Evolutionary conservation across 495 filamentous ascomycete species (phyloP).

Genomic region (Trichocladium uniseriatum): DNA sequence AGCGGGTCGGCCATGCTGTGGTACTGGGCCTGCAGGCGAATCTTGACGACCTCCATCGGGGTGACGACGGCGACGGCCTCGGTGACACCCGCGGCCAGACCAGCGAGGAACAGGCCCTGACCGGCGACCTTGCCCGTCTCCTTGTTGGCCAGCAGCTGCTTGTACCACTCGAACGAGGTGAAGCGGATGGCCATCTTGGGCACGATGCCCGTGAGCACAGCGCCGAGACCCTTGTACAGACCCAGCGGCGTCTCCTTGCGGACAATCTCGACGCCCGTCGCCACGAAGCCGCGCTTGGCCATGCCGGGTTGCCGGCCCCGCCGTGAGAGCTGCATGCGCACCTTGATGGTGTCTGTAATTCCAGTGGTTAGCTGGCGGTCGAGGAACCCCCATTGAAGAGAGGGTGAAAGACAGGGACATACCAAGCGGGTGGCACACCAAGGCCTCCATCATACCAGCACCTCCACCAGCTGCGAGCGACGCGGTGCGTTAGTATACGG

Average conservation of each 20-base stretch:
- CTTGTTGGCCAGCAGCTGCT: slow-evolving; percentile 61
- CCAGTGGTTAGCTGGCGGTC: background rate
- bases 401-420: slow-evolving; percentile 22
- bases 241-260: slow-evolving; percentile 81
- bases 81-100: slow-evolving; percentile 85
- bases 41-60: slow-evolving; percentile 98
- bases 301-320: slow-evolving; percentile 71
- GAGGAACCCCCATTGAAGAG: background rate
- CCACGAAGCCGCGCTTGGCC: slow-evolving; percentile 75
- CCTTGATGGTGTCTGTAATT: slow-evolving; percentile 81
- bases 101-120: slow-evolving; percentile 77
- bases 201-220: slow-evolving; percentile 91
- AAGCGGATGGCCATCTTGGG: slow-evolving; percentile 99
- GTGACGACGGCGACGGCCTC: slow-evolving; percentile 95
- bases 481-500: slow-evolving; percentile 11
- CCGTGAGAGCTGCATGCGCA: slow-evolving; percentile 96
- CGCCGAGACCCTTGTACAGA: slow-evolving; percentile 81
- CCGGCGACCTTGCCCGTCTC: slow-evolving; percentile 58
- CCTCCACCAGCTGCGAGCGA: slow-evolving; percentile 72
- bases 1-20: slow-evolving; percentile 89
- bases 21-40: slow-evolving; percentile 92
- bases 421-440: slow-evolving; percentile 94
- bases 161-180: slow-evolving; percentile 94
- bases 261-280: slow-evolving; percentile 80
- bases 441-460: slow-evolving; percentile 98